Conservation (phyloP, 441 rosid genomes). For the Daphne laureola region DNA sequence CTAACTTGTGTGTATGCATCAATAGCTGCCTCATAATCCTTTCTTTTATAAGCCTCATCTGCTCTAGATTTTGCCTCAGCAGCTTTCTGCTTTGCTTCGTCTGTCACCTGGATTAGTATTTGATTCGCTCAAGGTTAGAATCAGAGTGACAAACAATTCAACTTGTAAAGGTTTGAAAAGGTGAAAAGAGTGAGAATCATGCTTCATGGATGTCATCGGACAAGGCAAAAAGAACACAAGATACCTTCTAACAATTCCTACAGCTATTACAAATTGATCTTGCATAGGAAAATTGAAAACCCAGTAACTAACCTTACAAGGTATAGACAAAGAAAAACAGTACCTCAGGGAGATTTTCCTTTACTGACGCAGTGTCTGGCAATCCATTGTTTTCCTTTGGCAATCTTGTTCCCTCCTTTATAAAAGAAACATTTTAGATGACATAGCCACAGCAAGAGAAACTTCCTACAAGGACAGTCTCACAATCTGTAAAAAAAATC, state of each 20-base stretch:
- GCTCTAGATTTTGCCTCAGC: slow-evolving; percentile 94
- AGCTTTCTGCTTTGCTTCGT: slow-evolving; percentile 74
- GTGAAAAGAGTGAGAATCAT: background rate
- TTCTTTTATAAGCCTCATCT: slow-evolving; percentile 68
- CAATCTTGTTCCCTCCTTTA: slow-evolving; percentile 44
- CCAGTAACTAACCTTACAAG: too few relatives aligned
- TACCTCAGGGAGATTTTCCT: slow-evolving; percentile 53
- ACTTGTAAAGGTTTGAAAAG: too few relatives aligned
- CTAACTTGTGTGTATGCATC: slow-evolving; percentile 85
- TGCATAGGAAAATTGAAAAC: too few relatives aligned
- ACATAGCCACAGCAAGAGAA: too few relatives aligned
- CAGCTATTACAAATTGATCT: too few relatives aligned
- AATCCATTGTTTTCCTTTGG: slow-evolving; percentile 16
- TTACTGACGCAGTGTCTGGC: slow-evolving; percentile 16
- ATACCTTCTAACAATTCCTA: background rate
- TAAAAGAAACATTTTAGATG: background rate
- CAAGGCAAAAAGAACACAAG: background rate
- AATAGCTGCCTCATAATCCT: slow-evolving; percentile 56
- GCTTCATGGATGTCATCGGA: background rate
- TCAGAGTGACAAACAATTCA: too few relatives aligned
- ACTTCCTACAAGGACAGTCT: too few relatives aligned
- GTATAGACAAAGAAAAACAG: slow-evolving; percentile 1
- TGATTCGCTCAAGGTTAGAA: background rate
- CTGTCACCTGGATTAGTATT: slow-evolving; percentile 53
- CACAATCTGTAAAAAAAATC: too few relatives aligned